Evolutionary conservation across 2,329 filamentous ascomycete species (phyloP), one percentile per base, ranked within the genome.

Genomic region (Verticillium zaregamsianum): DNA sequence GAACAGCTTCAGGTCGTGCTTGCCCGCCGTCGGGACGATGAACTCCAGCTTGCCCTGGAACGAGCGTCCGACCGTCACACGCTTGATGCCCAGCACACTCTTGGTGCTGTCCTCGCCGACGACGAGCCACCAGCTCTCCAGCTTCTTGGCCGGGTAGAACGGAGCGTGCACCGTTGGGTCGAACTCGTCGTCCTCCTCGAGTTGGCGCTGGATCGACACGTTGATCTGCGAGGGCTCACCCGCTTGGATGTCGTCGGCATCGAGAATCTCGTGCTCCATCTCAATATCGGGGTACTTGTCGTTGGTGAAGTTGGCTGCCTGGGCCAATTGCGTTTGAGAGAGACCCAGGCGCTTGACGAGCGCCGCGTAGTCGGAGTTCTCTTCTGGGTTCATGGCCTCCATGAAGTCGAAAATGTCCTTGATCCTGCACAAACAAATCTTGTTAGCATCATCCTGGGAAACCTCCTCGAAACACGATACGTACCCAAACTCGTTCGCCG

Each of bases 111-210:
- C 93, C 69, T 98, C 93, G 33, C 93, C 94, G 37, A 99, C 92
- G 23, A 99, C 92, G 61, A 99, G 80, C 95, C 95, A 99, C 93
- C 93, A 99, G 73, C 95, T 97, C 82, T 99, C 95, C 80, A 92
- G 90, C 83, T 99, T 99, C 75, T 90, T 90, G 58, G 76, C 82
- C 1, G 95, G 93, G 73, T 95, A 99, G 82, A 98, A 99, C 0
- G 95, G 95, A 59, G 94, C 93, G 73, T 98, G 93, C 2, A 98
- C 96, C 1, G 88, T 89, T 2, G 90, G 86, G 73, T 97, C 92
- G 17, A 90, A 85, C 25, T 85, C 80, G 14, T 81, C 80, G 59
- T 87, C 86, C 59, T 89, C 86, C n/a, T 88, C 89, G 5, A 94
- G 79, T 70, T 96, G 93, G 35, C 95, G 90, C 68, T 92, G 88